These are phyloP conservation scores for Russula emetica DNA, from an alignment of 768 basidiomycete genomes.

Conservation along the genomic window DNA sequence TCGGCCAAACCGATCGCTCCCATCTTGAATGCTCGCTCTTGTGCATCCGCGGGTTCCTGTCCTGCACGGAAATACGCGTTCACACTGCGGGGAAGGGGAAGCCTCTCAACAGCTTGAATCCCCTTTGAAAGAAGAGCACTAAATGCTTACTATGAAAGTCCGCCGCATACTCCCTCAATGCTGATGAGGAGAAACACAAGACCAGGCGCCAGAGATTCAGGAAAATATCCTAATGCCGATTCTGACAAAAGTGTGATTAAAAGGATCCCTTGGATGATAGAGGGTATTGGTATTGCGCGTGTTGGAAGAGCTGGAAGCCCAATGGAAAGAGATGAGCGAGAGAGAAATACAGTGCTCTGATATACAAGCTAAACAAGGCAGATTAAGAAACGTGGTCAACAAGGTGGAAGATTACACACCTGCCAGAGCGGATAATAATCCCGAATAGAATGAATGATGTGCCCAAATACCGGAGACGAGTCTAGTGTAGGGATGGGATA, in stretches of 20 bases:
- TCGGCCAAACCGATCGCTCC: slow-evolving; percentile 87
- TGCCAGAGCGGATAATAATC: slow-evolving; percentile 98
- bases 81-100: slow-evolving; percentile 46
- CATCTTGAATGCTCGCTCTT: slow-evolving; percentile 86
- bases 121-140: slow-evolving; percentile 15
- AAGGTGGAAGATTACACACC: slow-evolving; percentile 41
- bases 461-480: slow-evolving; percentile 58
- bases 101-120: background rate
- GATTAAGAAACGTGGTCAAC: background rate
- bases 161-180: slow-evolving; percentile 89
- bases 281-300: slow-evolving; percentile 66
- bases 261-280: slow-evolving; percentile 66
- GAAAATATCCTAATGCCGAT: slow-evolving; percentile 65
- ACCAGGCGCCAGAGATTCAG: slow-evolving; percentile 43
- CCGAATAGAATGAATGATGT: slow-evolving; percentile 75
- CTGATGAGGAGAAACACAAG: slow-evolving; percentile 75
- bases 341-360: slow-evolving; percentile 88
- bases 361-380: slow-evolving; percentile 59
- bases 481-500: slow-evolving; percentile 75
- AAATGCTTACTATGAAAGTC: slow-evolving; percentile 77
- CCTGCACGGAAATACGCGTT: slow-evolving; percentile 84
- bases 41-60: slow-evolving; percentile 56
- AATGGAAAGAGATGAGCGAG: slow-evolving; percentile 84
- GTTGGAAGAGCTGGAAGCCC: slow-evolving; percentile 76
- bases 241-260: slow-evolving; percentile 60